A percentile compares a stretch with the other conserved stretches of the same genome.
Evolutionary conservation across 306 rosid species (phyloP).

Genomic region (Ammopiptanthus mongolicus): DNA sequence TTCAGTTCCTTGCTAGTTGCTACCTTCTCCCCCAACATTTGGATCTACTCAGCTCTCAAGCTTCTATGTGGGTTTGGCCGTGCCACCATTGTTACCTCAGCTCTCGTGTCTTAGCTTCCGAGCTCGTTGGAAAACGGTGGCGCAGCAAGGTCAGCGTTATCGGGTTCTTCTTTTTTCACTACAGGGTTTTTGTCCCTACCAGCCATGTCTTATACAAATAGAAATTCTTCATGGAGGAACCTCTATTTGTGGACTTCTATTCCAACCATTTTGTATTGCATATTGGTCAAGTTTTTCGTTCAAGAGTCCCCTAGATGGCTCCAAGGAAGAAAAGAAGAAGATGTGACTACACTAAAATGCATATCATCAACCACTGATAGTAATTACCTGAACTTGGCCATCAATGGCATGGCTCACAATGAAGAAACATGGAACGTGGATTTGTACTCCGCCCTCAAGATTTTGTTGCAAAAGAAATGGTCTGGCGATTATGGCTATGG

Average conservation of each 20-base stretch:
- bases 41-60: slow-evolving; percentile 44
- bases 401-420: slow-evolving; percentile 13
- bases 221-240: slow-evolving; percentile 43
- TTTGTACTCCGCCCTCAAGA: slow-evolving; percentile 30
- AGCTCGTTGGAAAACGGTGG: slow-evolving; percentile 50
- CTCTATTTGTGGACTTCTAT: slow-evolving; percentile 55
- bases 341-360: slow-evolving; percentile 20
- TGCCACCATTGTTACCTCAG: slow-evolving; percentile 46
- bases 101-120: slow-evolving; percentile 56
- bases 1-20: too few relatives aligned
- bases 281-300: slow-evolving; percentile 25
- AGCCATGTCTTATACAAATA: slow-evolving; percentile 31
- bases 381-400: slow-evolving; percentile 14
- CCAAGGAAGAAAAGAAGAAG: slow-evolving; percentile 49
- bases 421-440: slow-evolving; percentile 24
- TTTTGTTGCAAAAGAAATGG: slow-evolving; percentile 41
- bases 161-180: slow-evolving; percentile 55
- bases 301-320: slow-evolving; percentile 75
- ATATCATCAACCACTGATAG: slow-evolving; percentile 19
- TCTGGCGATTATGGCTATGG: slow-evolving; percentile 28
- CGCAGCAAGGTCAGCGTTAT: slow-evolving; percentile 35
- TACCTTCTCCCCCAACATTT: slow-evolving; percentile 39
- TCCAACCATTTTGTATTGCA: slow-evolving; percentile 36
- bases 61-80: slow-evolving; percentile 43
- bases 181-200: slow-evolving; percentile 60